These are phyloP conservation scores for Aspergillus nidulans DNA, from an alignment of 495 filamentous ascomycete species.

Conservation along the genomic window DNA sequence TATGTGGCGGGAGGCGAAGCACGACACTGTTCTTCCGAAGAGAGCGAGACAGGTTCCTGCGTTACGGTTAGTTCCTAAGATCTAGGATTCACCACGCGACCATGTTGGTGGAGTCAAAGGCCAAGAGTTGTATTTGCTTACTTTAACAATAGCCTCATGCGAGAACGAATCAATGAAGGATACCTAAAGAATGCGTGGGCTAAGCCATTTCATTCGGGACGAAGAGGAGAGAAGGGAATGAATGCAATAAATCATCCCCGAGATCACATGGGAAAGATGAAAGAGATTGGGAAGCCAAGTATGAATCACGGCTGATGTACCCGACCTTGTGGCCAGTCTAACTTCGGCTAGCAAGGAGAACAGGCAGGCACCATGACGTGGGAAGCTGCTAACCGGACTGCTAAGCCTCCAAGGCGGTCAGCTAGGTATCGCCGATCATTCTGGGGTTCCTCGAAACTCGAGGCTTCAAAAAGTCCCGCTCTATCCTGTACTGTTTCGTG, in stretches of 20 bases:
- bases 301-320: conserved; percentile 8
- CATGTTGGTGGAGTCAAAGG: not conserved
- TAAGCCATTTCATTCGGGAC: not conserved
- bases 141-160: conserved; percentile 1
- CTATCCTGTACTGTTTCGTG: too few species aligned
- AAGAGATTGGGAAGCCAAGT: not conserved
- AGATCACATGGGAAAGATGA: conserved; percentile 7
- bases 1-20: not conserved
- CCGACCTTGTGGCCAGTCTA: conserved; percentile 11
- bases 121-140: conserved; percentile 9
- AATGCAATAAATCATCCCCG: not conserved
- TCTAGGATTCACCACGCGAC: conserved; percentile 1
- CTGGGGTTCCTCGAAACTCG: conserved; percentile 10
- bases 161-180: not conserved
- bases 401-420: conserved; percentile 12
- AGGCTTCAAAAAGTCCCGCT: not conserved
- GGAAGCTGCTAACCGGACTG: not conserved
- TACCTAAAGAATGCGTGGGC: not conserved
- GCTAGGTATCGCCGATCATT: conserved; percentile 8
- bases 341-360: not conserved
- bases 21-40: not conserved
- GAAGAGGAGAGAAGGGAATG: not conserved
- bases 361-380: conserved; percentile 6
- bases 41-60: not conserved
- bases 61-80: not conserved